Evolutionary conservation across 2,329 filamentous ascomycete genomes (phyloP), one percentile per base, ranked within the genome.

Genomic region (Aspergillus sp.): DNA sequence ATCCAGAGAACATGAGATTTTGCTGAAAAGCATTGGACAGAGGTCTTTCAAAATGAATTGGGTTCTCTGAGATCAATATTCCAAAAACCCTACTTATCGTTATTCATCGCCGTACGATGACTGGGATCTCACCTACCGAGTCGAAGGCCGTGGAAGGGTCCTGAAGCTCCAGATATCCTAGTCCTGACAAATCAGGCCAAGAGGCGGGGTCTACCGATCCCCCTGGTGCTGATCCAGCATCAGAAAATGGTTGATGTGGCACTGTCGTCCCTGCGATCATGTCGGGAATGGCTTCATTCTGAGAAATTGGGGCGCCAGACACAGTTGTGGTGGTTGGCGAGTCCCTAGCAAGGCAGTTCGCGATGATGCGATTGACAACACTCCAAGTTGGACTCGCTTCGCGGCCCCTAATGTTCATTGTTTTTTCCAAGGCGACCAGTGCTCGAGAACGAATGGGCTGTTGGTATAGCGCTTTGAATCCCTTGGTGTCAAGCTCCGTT

Each of bases 401-500:
- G 15, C 15, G 28, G 1, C 22, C 27, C 14, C 28, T 35, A 5
- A 24, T 30, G 10, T 26, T 19, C 28, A 30, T 26, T 12, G 33
- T 30, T 12, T 15, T 26, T 27, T 30, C 12, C 5, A 35, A 17
- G 5, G 14, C 33, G 8, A 8, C 5, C 22, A 35, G 19, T 10
- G 33, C 33, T 5, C 33, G 33, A 30, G 33, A 35, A 14, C 28
- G 33, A 13, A 35, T 27, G 8, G n/a, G 13, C 20, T 7, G 13
- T 10, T 35, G 33, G 28, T 25, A 15, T n/a, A 26, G n/a, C 3
- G 5, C 12, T n/a, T 39, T 34, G 19, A 39, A 39, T 26, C 33
- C 37, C 2, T 29, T 34, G 7, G 26, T 39, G 14, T 30, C 22
- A 6, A 39, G 30, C 13, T 39, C 37, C 1, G 37, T 36, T 19